Percentiles rank a stretch among this genome's conserved stretches.
Conservation (phyloP, 345 rosid species). For the Raphanus raphanistrum region DNA sequence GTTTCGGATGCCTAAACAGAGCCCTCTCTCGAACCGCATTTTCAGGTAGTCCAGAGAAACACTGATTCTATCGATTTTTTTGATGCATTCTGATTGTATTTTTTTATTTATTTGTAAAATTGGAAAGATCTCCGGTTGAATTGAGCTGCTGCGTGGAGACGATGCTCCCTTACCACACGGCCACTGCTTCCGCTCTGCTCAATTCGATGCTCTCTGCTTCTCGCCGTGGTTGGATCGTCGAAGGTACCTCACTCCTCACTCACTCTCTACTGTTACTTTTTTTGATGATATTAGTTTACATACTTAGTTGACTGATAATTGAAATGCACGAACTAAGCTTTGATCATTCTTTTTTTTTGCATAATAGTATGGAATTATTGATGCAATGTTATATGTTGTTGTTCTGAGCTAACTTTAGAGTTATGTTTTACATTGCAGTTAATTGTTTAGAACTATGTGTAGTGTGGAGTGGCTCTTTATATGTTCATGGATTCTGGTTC, state of each 20-base stretch:
- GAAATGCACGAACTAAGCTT: not conserved
- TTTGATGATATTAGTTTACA: not conserved
- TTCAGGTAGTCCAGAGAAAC: slow-evolving; percentile 59
- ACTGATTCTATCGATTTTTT: not conserved
- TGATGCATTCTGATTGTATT: not conserved
- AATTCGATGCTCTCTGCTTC: slow-evolving; percentile 79
- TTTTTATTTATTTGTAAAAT: not conserved
- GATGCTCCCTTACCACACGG: slow-evolving; percentile 86
- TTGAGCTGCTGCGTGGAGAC: slow-evolving; percentile 79
- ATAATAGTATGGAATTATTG: not conserved
- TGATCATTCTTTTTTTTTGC: not conserved
- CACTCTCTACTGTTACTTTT: not conserved
- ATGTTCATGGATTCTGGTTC: not conserved
- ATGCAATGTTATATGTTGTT: not conserved
- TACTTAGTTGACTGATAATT: not conserved
- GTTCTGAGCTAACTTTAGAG: not conserved
- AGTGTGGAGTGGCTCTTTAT: not conserved
- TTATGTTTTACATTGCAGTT: not conserved
- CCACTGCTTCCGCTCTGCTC: slow-evolving; percentile 88
- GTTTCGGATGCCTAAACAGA: slow-evolving; percentile 57
- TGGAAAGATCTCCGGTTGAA: slow-evolving; percentile 72
- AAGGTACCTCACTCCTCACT: slow-evolving; percentile 26
- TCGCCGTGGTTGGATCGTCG: slow-evolving; percentile 42
- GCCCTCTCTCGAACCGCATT: slow-evolving; percentile 54
- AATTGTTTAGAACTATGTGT: not conserved